These are phyloP conservation scores for Uronychia setigera DNA, from an alignment of 73 alveolate species.

Conservation along the genomic window DNA sequence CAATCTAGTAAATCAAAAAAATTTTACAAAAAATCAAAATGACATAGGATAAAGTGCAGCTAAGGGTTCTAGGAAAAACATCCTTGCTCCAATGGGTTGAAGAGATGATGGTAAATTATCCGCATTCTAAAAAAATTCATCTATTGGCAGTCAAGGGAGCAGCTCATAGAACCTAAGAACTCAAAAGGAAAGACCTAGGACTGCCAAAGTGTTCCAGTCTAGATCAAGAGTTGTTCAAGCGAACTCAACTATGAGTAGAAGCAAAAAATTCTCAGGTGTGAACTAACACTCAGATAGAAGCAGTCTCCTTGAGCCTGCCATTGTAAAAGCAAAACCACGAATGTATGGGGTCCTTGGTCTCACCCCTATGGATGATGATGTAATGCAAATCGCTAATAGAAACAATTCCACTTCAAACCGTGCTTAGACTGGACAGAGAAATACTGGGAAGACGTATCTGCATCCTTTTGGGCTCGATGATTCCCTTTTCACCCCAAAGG, in stretches of 20 bases:
- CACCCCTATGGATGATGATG: neutral
- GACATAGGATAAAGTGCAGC: too few relatives aligned
- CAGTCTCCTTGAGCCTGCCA: neutral
- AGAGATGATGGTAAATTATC: too few relatives aligned
- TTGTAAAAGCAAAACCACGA: neutral
- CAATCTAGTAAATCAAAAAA: too few relatives aligned
- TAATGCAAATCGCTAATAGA: neutral
- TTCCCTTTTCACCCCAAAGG: conserved; percentile 11
- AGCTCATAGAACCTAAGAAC: too few relatives aligned
- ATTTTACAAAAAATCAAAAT: too few relatives aligned
- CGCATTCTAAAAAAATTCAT: too few relatives aligned
- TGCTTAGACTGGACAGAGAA: neutral
- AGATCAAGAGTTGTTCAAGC: neutral
- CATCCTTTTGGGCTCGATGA: conserved; percentile 3
- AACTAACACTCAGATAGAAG: neutral
- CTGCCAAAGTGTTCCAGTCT: neutral
- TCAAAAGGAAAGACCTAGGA: neutral
- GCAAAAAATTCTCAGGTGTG: neutral
- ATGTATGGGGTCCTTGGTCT: conserved; percentile 15
- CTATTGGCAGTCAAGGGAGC: too few relatives aligned
- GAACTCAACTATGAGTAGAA: neutral
- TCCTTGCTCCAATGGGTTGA: too few relatives aligned
- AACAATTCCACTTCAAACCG: neutral
- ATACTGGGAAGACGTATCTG: neutral
- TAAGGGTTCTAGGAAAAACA: too few relatives aligned